Evolutionary conservation across 805 yeast species (phyloP).

Genomic region (Ogataea trehaloabstinens): DNA sequence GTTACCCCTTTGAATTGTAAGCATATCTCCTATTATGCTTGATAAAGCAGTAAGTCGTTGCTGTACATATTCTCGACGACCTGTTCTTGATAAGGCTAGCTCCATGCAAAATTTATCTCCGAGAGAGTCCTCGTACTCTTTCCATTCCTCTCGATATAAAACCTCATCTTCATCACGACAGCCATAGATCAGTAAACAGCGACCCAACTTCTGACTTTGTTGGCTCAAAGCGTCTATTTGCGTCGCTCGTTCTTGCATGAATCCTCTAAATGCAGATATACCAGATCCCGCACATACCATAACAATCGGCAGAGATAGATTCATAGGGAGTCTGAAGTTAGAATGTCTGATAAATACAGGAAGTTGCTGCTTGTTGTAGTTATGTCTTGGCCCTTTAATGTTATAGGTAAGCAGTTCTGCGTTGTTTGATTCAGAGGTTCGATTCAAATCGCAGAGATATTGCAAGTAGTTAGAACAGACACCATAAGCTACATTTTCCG

Average conservation of each 20-base stretch:
- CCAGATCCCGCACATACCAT: conserved; percentile 97
- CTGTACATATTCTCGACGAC: conserved; percentile 73
- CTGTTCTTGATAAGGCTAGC: conserved; percentile 73
- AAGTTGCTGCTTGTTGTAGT: conserved; percentile 43
- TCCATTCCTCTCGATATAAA: conserved; percentile 83
- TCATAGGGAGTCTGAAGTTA: conserved; percentile 83
- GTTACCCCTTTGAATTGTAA: conserved; percentile 61
- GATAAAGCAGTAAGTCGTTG: conserved; percentile 45
- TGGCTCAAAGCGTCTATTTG: conserved; percentile 52
- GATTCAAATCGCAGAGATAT: conserved; percentile 38
- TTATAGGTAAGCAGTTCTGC: conserved; percentile 48
- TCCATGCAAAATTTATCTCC: conserved; percentile 54
- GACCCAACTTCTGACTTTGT: background rate
- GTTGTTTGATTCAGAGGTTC: too few species aligned
- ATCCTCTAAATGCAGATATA: conserved; percentile 94
- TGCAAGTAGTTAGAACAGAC: conserved; percentile 83
- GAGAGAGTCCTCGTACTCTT: conserved; percentile 54
- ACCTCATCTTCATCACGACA: conserved; percentile 72
- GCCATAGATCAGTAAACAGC: conserved; percentile 69
- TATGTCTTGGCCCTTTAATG: conserved; percentile 64
- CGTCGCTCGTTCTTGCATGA: conserved; percentile 64
- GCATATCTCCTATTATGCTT: conserved; percentile 47
- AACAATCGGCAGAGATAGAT: conserved; percentile 74
- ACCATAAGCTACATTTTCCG: conserved; percentile 51
- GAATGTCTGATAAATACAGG: conserved; percentile 89